Base-by-base conservation (phyloP, 352 stramenopile genomes). In the Globisporangium spiculum region DNA sequence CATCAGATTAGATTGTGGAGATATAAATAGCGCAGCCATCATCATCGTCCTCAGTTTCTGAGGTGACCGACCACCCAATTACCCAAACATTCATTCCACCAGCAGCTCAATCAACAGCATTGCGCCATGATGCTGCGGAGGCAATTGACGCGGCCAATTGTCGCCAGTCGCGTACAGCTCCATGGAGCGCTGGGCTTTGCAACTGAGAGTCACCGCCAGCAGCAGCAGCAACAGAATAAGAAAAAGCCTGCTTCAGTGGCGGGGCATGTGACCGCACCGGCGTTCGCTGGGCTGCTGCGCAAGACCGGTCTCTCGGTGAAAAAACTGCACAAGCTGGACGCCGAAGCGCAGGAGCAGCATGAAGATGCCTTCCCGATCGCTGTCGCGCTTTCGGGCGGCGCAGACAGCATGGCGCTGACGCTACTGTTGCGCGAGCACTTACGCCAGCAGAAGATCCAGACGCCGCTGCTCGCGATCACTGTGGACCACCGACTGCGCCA, bases 331-430 rank as follows among this genome's bases (percentile, higher is more conserved):
- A 57, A 70, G 16, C 57, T 89, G 2, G 84, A 86, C 64, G 70
- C 75, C 16, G n/a, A 30, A n/a, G 44, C 58, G 14, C 38, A 62
- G 34, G 26, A 64, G 30, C 32, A 38, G 38, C 27, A 30, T 12
- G 12, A 20, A n/a, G 60, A 30, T 0, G 59, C 14, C 16, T 92
- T 84, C 60, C 86, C 85, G 14, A 68, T 93, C 60, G 86, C 87
- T 24, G 81, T 94, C 24, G 88, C 85, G 26, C 63, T 92, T 22
- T 96, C 88, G 0, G 88, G 88, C 14, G 88, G 88, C 7, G 86
- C 81, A 1, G 88, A 96, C 68, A 94, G 86, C 64, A 91, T 94
- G 81, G 84, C 88, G 27, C 65, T 96, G 59, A 84, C 87, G 74
- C 77, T 94, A 53, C 62, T 96, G 48, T 74, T 96, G 16, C 79